Percentiles rank a stretch among this genome's conserved stretches.
Evolutionary conservation across 208 protist genomes (phyloP).

Genomic region (Trypanosoma cruzi): DNA sequence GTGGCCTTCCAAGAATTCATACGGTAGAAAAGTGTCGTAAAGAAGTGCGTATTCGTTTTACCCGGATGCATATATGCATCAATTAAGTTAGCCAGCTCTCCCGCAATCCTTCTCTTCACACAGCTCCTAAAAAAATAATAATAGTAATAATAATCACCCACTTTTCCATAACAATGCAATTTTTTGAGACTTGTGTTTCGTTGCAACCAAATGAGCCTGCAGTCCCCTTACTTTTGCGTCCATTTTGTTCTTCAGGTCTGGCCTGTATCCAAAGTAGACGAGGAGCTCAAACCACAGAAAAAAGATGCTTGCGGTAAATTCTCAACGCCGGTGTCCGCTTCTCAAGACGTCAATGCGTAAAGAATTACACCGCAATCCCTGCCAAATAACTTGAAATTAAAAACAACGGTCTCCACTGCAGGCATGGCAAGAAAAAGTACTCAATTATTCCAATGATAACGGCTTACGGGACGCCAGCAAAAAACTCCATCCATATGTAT

Average conservation of each 20-base stretch:
- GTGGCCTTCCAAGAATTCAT: no score
- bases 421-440: constrained; percentile 32
- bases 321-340: constrained; percentile 69
- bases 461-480: constrained; percentile 54
- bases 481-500: constrained; percentile 69
- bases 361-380: constrained; percentile 63
- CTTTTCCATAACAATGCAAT: not conserved
- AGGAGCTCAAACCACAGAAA: constrained; percentile 83
- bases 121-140: not conserved
- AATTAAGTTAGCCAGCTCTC: no score
- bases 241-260: constrained; percentile 48
- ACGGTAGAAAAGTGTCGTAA: no score
- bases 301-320: constrained; percentile 76
- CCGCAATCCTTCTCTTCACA: no score
- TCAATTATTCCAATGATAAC: constrained; percentile 47
- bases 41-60: no score
- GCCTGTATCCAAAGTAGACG: constrained; percentile 70
- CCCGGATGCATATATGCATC: no score
- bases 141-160: not conserved
- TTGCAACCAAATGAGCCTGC: constrained; percentile 35
- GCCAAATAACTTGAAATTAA: constrained; percentile 45
- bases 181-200: not conserved
- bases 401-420: constrained; percentile 27
- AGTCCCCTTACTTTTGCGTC: constrained; percentile 36
- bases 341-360: constrained; percentile 60